These are phyloP conservation scores for Colletotrichum scovillei DNA, from an alignment of 2,329 filamentous ascomycete genomes.

Conservation along the genomic window DNA sequence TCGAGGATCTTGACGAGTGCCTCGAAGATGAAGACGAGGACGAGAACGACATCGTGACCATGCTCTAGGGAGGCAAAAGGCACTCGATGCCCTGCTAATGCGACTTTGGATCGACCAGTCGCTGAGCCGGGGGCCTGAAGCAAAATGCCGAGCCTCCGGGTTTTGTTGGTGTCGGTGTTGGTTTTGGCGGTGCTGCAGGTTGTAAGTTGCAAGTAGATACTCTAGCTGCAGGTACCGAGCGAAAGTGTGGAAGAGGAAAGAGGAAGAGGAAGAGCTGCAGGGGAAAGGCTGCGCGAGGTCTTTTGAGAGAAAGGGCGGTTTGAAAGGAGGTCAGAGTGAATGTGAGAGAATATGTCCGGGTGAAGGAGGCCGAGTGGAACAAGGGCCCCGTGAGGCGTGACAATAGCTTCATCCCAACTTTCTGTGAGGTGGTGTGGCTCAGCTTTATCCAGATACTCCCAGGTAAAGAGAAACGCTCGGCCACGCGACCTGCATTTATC, in stretches of 20 bases:
- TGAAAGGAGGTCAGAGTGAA: constrained; percentile 17
- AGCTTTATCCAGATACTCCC: constrained; percentile 24
- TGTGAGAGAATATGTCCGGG: constrained; percentile 21
- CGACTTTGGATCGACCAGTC: background rate
- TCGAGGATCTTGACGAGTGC: background rate
- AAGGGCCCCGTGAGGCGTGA: constrained; percentile 32
- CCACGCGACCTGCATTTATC: constrained; percentile 14
- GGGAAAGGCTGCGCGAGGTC: background rate
- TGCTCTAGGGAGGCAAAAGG: background rate
- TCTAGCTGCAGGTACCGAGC: background rate
- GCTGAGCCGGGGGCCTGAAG: background rate
- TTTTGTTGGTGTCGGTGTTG: background rate
- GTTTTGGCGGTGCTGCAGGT: background rate
- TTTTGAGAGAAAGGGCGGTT: background rate
- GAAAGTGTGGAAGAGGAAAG: background rate
- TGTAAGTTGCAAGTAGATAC: background rate
- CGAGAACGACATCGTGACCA: background rate
- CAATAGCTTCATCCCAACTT: constrained; percentile 35
- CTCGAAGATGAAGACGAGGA: background rate
- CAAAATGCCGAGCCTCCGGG: background rate
- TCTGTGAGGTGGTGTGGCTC: constrained; percentile 27
- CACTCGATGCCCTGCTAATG: background rate
- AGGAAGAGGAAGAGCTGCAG: background rate
- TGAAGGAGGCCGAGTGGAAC: constrained; percentile 30
- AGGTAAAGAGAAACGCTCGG: constrained; percentile 13